phyloP scores from a whole-genome alignment of 1,139 yeast species.

The Scheffersomyces illinoinensis region DNA sequence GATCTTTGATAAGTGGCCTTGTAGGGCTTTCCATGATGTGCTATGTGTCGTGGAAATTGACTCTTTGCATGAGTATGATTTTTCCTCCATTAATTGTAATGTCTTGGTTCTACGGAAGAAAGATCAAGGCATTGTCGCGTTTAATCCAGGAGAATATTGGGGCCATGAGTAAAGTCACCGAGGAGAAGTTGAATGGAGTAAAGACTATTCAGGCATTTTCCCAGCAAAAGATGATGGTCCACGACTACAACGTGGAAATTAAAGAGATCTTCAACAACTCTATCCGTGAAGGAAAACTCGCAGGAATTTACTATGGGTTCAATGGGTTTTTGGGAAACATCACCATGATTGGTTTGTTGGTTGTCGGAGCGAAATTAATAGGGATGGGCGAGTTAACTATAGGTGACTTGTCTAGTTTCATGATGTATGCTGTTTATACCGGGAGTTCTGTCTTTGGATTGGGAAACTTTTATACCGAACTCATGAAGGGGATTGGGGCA shows the following conservation, averaged over 20 bases:
- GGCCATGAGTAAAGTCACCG: conserved; percentile 82
- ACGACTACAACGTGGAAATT: conserved; percentile 60
- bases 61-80: conserved; percentile 71
- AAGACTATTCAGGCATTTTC: conserved; percentile 88
- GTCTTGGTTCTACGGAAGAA: conserved; percentile 76
- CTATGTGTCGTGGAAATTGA: conserved; percentile 75
- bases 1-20: conserved; percentile 75
- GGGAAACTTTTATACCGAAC: conserved; percentile 86
- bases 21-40: conserved; percentile 89
- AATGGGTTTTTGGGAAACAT: conserved; percentile 82
- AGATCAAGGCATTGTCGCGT: conserved; percentile 73
- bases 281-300: conserved; percentile 74
- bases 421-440: conserved; percentile 92
- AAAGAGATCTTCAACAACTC: conserved; percentile 74
- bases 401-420: conserved; percentile 89
- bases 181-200: conserved; percentile 85
- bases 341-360: conserved; percentile 72
- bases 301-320: conserved; percentile 73
- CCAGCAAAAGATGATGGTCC: conserved; percentile 62
- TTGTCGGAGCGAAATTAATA: conserved; percentile 81
- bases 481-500: conserved; percentile 97
- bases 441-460: conserved; percentile 89
- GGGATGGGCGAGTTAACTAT: conserved; percentile 68
- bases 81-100: conserved; percentile 82
- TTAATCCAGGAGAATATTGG: conserved; percentile 86